Evolutionary conservation across 129 eudicot species (phyloP).

Genomic region (Flaveria trinervia): DNA sequence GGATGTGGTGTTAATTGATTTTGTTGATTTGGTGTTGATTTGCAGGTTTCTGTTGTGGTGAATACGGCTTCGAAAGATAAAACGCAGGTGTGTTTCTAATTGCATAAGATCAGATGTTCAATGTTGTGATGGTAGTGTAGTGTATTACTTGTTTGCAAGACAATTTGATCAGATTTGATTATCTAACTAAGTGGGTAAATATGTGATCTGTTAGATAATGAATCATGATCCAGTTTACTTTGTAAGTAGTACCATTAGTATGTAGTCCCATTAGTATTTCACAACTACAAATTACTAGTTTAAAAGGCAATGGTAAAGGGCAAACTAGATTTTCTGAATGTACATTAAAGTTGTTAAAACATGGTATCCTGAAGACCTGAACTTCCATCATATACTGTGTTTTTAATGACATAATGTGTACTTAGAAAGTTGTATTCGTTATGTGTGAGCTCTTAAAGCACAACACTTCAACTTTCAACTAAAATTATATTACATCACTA

Average conservation of each 20-base stretch:
- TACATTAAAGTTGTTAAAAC: not conserved
- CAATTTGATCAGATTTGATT: not conserved
- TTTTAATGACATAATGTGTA: not conserved
- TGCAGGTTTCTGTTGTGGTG: constrained; percentile 80
- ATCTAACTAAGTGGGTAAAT: not conserved
- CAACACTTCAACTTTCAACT: not conserved
- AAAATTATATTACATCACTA: not conserved
- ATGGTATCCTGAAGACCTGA: not conserved
- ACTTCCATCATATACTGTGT: not conserved
- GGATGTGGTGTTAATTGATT: not conserved
- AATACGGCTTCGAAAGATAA: constrained; percentile 72
- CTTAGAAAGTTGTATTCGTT: not conserved
- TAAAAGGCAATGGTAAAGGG: not conserved
- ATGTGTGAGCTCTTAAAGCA: not conserved
- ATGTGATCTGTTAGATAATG: not conserved
- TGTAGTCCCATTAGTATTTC: not conserved
- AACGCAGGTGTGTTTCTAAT: constrained; percentile 62
- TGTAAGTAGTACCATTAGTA: not conserved
- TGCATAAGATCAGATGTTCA: not conserved
- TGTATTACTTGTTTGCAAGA: not conserved
- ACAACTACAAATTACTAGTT: not conserved
- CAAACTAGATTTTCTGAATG: not conserved
- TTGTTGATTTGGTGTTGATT: constrained; percentile 29
- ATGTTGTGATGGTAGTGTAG: not conserved
- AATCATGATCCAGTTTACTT: constrained; percentile 6